Evolutionary conservation across 2,329 filamentous ascomycete species (phyloP).

Genomic region (Colletotrichum sojae): DNA sequence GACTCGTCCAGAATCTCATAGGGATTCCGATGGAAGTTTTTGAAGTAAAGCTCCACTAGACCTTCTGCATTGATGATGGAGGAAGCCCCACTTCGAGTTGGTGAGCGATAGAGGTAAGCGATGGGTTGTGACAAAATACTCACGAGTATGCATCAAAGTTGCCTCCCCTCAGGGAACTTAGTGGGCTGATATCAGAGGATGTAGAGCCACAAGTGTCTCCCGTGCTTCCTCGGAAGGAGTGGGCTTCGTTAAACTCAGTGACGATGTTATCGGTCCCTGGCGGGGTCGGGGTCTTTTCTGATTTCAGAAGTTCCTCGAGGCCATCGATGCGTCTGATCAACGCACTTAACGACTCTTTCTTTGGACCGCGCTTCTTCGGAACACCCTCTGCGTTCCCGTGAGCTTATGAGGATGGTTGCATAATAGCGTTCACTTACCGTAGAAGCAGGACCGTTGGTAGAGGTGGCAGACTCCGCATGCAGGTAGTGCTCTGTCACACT

Average conservation of each 20-base stretch:
- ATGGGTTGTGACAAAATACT: neutral
- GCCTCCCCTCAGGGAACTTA: conserved; percentile 14
- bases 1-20: conserved; percentile 31
- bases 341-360: conserved; percentile 35
- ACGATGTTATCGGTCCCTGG: conserved; percentile 17
- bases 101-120: neutral
- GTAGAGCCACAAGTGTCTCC: conserved; percentile 20
- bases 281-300: conserved; percentile 33
- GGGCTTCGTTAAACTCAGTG: conserved; percentile 10
- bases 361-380: conserved; percentile 28
- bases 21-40: conserved; percentile 23
- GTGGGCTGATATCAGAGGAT: conserved; percentile 28
- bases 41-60: conserved; percentile 32
- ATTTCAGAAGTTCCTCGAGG: conserved; percentile 36
- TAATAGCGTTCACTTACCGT: neutral
- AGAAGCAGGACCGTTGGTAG: conserved; percentile 36
- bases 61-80: conserved; percentile 28
- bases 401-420: neutral
- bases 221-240: neutral
- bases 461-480: conserved; percentile 37
- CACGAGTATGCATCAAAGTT: conserved; percentile 16
- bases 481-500: conserved; percentile 38
- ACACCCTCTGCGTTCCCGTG: conserved; percentile 14
- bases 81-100: conserved; percentile 5
- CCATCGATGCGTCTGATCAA: conserved; percentile 35